A percentile compares a stretch with the other conserved stretches of the same genome.
Evolutionary conservation across 805 yeast genomes (phyloP).

Genomic region (Priceomyces haplophilus): DNA sequence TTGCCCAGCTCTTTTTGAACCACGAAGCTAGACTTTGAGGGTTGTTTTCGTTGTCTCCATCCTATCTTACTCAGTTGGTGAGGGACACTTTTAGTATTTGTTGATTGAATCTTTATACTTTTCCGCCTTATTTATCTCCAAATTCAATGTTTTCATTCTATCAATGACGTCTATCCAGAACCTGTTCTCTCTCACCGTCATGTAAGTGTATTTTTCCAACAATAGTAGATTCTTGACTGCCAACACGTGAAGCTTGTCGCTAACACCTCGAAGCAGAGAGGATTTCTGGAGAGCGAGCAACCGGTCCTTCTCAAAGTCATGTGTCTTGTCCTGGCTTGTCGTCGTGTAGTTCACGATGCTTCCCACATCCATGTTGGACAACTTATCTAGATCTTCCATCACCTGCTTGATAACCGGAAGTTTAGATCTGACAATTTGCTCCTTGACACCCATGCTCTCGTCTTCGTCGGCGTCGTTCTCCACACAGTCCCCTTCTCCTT

Average conservation of each 20-base stretch:
- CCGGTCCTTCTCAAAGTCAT: conserved; percentile 14
- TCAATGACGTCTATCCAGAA: conserved; percentile 27
- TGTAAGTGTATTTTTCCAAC: conserved; percentile 23
- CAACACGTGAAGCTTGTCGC: conserved; percentile 18
- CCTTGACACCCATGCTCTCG: conserved; percentile 11
- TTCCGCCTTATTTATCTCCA: conserved; percentile 7
- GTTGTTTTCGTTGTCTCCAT: too few species aligned
- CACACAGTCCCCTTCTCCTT: conserved; percentile 1
- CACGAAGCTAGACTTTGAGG: too few species aligned
- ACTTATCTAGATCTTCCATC: conserved; percentile 17
- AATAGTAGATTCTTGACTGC: conserved; percentile 29
- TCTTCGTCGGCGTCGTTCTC: conserved; percentile 3
- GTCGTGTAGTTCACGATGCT: conserved; percentile 16
- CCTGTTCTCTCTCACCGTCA: conserved; percentile 21
- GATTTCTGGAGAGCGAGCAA: conserved; percentile 7
- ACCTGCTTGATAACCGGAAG: conserved; percentile 20
- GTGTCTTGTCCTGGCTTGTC: conserved; percentile 15
- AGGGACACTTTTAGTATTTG: background rate
- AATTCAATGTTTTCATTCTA: conserved; percentile 9
- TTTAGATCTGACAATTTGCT: conserved; percentile 20
- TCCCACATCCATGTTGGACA: conserved; percentile 22
- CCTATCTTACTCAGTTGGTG: too few species aligned
- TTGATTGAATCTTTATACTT: background rate
- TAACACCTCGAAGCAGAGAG: conserved; percentile 13
- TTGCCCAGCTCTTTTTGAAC: too few species aligned